Base-by-base conservation (phyloP, 148 eudicot genomes). In the Fagopyrum homotropicum region DNA sequence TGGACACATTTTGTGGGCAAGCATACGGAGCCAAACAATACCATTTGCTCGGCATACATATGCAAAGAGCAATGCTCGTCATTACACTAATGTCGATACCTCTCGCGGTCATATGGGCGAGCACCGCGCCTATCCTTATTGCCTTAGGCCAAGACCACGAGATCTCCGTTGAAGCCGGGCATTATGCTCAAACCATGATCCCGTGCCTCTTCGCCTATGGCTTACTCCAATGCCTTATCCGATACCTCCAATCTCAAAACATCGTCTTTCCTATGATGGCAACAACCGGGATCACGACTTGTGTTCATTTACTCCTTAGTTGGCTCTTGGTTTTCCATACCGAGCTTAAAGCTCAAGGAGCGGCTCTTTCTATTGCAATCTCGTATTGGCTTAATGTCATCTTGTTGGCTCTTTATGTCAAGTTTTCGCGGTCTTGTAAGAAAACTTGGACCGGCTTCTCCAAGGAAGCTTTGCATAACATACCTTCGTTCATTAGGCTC, bases 1-100 rank as follows among this genome's bases (percentile, higher is more conserved):
- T 86, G 8, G 89, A 86, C 77, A 86, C 85, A 7, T 78, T 86
- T 19, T 86, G 89, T 56, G 89, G 89, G 14, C 86, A 83, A 80
- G 81, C 89, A 15, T 86, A 52, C 29, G 89, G 89, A n/a, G 89
- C 89, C 17, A 74, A 76, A 74, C 83, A 84, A 26, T 80, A 83
- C 64, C 82, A 86, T 40, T 79, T 86, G 85, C 45, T 86, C 72
- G 86, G 89, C 0, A 73, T 86, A 22, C 84, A 86, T 40, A 72
- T 82, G 79, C 89, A 86, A 44, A 30, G 76, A 52, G 76, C 76
- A 17, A 74, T 74, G 47, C 29, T 74, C 1, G 63, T 74, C 11
- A 17, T 55, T n/a, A 17, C 44, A 35, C 29, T 74, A 45, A 8
- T 54, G 1, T 35, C 64, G 54, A 60, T 75, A 2, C 77, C 77